A percentile compares a stretch with the other conserved stretches of the same genome.
Conservation (phyloP, 495 filamentous ascomycete species). For the Antarctomyces pellizariae region DNA sequence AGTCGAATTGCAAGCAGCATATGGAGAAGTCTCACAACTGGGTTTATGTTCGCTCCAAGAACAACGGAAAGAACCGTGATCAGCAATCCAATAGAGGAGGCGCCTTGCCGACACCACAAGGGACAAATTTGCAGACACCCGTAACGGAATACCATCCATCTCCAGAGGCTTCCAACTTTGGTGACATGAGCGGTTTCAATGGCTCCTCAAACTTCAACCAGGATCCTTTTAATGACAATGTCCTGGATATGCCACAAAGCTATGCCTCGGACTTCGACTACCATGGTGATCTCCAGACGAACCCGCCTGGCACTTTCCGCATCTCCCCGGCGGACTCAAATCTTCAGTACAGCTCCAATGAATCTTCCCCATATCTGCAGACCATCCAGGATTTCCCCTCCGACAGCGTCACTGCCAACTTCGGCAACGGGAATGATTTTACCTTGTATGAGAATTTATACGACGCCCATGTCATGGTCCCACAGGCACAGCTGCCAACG, state of each 20-base stretch:
- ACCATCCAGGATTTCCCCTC: conserved; percentile 21
- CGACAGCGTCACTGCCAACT: conserved; percentile 12
- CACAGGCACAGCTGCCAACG: conserved; percentile 14
- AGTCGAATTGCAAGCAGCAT: conserved; percentile 97
- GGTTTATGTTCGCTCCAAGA: conserved; percentile 76
- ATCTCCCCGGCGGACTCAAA: conserved; percentile 18
- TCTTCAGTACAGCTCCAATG: conserved; percentile 12
- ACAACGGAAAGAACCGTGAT: conserved; percentile 41
- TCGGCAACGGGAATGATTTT: conserved; percentile 22
- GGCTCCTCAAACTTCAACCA: conserved; percentile 5
- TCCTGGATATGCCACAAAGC: conserved; percentile 4
- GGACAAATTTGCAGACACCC: conserved; percentile 9
- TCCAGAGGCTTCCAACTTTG: neutral
- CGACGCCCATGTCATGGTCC: conserved; percentile 21
- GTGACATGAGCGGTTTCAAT: conserved; percentile 2
- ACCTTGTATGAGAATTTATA: conserved; percentile 30
- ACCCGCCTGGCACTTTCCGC: conserved; percentile 18
- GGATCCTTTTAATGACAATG: conserved; percentile 9
- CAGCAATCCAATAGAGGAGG: conserved; percentile 5
- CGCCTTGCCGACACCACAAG: conserved; percentile 10
- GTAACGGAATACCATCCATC: conserved; percentile 7
- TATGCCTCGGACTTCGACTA: conserved; percentile 2
- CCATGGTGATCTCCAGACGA: no score
- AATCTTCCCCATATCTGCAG: no score
- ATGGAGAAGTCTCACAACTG: conserved; percentile 97